Evolutionary conservation across 495 filamentous ascomycete species (phyloP), one percentile per base, ranked within the genome.

Genomic region (Clohesyomyces aquaticus): DNA sequence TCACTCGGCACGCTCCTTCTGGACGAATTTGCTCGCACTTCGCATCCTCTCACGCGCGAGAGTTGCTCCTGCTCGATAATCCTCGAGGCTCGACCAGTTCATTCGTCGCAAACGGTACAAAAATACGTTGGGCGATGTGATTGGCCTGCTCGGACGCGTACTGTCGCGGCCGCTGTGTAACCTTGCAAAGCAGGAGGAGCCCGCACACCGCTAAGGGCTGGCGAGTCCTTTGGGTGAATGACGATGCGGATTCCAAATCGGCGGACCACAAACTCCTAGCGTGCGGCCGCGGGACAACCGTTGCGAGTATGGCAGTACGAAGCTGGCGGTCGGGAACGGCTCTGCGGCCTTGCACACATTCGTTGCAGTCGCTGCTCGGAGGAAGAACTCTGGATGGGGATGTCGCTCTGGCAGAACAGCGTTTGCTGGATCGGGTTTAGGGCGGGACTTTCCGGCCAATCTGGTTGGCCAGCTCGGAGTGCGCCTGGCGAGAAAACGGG

Each of bases 341-440:
- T 48, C 55, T 58, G 55, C 22, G 42, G 56, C 42, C 22, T 22
- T 27, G 46, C 46, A 23, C 21, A 8, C 4, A 3, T 3, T 14
- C 8, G 4, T 4, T 18, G 8, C 11, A 11, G 25, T 53, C 35
- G 25, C n/a, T n/a, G 26, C 16, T 35, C 50, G 26, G 18, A 22
- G 18, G 32, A 53, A 1, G 14, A 51, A 10, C 22, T 50, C 38
- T 43, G 28, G 43, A 28, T 12, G 52, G 35, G 46, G 45, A 50
- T 53, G 54, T 16, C 28, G 47, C 27, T 59, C 26, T 38, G 6
- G n/a, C 32, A n/a, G 45, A 42, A 63, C 60, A 65, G 61, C 63
- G 46, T 66, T 60, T 67, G 9, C 58, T 67, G 42, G n/a, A 54
- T 67, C 32, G n/a, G 55, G 63, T 42, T 19, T 63, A 47, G 60